These are phyloP conservation scores for Debaryomyces tyrocola DNA, from an alignment of 805 yeast genomes.

Conservation along the genomic window DNA sequence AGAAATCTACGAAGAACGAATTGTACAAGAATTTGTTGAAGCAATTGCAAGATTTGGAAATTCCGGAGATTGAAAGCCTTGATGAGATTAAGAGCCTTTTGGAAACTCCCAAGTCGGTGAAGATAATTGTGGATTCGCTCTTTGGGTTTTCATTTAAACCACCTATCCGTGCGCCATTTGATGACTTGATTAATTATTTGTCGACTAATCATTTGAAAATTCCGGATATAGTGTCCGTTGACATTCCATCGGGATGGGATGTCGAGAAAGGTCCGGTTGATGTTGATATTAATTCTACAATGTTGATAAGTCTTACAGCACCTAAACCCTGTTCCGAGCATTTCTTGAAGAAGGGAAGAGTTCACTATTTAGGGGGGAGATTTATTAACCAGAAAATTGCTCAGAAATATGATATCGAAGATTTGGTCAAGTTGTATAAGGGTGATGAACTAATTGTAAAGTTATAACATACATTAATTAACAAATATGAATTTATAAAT, in stretches of 20 bases:
- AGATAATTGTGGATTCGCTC: slow-evolving; percentile 65
- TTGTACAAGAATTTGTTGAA: slow-evolving; percentile 60
- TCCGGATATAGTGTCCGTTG: slow-evolving; percentile 75
- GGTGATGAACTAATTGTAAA: slow-evolving; percentile 39
- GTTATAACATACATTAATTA: slow-evolving; percentile 13
- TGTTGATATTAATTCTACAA: slow-evolving; percentile 55
- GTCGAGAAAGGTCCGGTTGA: slow-evolving; percentile 79
- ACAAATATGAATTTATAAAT: too few species aligned
- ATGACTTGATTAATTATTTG: slow-evolving; percentile 32
- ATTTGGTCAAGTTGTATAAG: slow-evolving; percentile 27
- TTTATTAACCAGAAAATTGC: slow-evolving; percentile 73
- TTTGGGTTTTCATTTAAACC: slow-evolving; percentile 95
- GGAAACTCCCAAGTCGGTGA: slow-evolving; percentile 21
- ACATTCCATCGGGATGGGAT: slow-evolving; percentile 97
- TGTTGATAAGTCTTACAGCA: slow-evolving; percentile 83
- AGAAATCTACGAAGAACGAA: slow-evolving; percentile 49
- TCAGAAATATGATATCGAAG: slow-evolving; percentile 65
- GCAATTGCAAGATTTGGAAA: slow-evolving; percentile 66
- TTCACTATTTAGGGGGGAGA: slow-evolving; percentile 88
- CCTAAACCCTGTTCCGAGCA: slow-evolving; percentile 83
- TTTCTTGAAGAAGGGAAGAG: slow-evolving; percentile 32
- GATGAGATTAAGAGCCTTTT: slow-evolving; percentile 25
- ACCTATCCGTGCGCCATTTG: slow-evolving; percentile 80
- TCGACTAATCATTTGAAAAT: slow-evolving; percentile 35
- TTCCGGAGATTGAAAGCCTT: slow-evolving; percentile 52